A percentile compares a stretch with the other conserved stretches of the same genome.
These are phyloP conservation scores for Letharia lupina DNA, from an alignment of 495 filamentous ascomycete genomes.

Conservation along the genomic window DNA sequence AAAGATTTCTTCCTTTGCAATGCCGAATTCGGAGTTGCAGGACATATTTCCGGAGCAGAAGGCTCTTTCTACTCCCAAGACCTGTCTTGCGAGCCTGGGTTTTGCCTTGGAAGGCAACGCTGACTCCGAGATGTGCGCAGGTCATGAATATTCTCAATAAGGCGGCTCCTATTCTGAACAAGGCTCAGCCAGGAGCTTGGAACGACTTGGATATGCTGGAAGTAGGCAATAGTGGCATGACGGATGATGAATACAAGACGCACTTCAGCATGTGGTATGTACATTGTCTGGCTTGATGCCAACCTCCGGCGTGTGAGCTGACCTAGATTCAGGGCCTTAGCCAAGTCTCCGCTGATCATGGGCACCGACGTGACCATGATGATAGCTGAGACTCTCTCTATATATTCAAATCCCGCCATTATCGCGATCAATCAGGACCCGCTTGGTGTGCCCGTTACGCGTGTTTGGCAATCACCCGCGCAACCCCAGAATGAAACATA, in stretches of 20 bases:
- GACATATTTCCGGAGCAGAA: no score
- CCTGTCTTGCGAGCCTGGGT: no score
- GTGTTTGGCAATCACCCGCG: constrained; percentile 34
- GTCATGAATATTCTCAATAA: constrained; percentile 45
- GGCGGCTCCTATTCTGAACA: constrained; percentile 32
- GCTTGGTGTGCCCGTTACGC: constrained; percentile 29
- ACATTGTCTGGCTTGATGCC: neutral
- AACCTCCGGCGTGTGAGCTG: neutral
- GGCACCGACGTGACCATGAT: constrained; percentile 29
- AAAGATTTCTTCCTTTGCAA: no score
- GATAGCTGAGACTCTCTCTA: constrained; percentile 29
- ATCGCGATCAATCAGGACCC: constrained; percentile 43
- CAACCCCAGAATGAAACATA: constrained; percentile 27
- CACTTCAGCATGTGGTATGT: constrained; percentile 33
- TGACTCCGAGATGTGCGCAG: no score
- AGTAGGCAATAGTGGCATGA: constrained; percentile 53
- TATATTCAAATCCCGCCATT: constrained; percentile 37
- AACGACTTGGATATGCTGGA: constrained; percentile 51
- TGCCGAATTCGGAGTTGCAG: no score
- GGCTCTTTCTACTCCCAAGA: no score
- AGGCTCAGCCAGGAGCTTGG: constrained; percentile 31
- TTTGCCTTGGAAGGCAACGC: no score
- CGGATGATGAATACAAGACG: constrained; percentile 32
- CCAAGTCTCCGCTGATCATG: constrained; percentile 31
- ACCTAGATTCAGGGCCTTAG: constrained; percentile 23